Evolutionary conservation across 2,329 filamentous ascomycete genomes (phyloP), one percentile per base, ranked within the genome.

Genomic region (Helotiales sp.): DNA sequence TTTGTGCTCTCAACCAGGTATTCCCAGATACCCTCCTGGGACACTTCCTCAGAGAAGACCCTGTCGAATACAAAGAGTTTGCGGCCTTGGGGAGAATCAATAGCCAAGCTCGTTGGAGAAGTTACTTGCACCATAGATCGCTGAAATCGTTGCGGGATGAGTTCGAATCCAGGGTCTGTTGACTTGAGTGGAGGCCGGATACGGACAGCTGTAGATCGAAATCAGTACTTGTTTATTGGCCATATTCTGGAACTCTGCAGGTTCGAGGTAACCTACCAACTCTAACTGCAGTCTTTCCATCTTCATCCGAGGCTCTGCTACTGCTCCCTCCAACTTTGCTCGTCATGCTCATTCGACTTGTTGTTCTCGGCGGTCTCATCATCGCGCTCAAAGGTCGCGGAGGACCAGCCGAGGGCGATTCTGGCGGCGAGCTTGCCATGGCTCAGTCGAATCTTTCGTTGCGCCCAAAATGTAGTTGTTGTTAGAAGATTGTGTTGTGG

Each of bases 41-140:
- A 86, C 7, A 93, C 85, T 1, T 96, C 91, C 74, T 94, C 89
- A 34, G 89, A 86, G 77, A 99, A 99, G 5, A 99, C 94, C 69
- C 93, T 90, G 80, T 99, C 96, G 77, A 99, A 99, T 22, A 98
- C 91, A 77, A 99, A 99, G 3, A 97, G 85, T 78, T 98, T 98
- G 76, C 91, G 91, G 59, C 95, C 96, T 77, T 97, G 93, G 0
- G 93, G 91, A 1, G 94, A 92, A 76, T 98, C 96, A 73, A 99
- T 93, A 26, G 92, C 86, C 58, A 99, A 83, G 77, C 87, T 97
- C 6, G 93, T 97, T 52, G 91, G 86, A 17, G 93, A 93, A 11
- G 91, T 93, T 68, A 95, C 92, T 72, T 97, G 93, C 70, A 96
- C 93, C 84, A 95, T 97, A 45, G 94, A 91, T 71, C 91, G 89